Evolutionary conservation across 2,329 filamentous ascomycete genomes (phyloP).

Genomic region (Stachybotrys echinatus): DNA sequence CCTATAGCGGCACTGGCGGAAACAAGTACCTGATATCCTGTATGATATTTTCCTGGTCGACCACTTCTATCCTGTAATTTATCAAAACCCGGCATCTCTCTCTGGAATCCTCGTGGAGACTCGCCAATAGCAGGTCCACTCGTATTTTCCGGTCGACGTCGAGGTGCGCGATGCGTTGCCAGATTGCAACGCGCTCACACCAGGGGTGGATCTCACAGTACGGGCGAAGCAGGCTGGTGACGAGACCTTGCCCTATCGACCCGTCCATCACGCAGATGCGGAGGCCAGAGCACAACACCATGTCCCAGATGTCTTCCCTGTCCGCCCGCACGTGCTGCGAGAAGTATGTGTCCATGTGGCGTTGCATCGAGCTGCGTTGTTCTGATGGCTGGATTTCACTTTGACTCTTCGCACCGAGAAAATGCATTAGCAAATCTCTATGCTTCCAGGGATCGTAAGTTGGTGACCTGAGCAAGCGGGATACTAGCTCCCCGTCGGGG

Average conservation of each 20-base stretch:
- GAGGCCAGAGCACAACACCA: neutral
- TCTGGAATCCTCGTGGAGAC: too few relatives aligned
- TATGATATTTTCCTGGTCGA: too few relatives aligned
- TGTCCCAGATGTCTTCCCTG: neutral
- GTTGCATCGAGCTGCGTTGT: neutral
- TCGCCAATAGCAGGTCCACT: too few relatives aligned
- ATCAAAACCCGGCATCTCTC: too few relatives aligned
- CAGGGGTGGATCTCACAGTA: too few relatives aligned
- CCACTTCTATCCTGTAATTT: too few relatives aligned
- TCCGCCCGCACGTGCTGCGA: neutral
- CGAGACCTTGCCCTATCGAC: neutral
- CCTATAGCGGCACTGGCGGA: too few relatives aligned
- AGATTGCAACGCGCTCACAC: too few relatives aligned
- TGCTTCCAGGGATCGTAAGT: neutral
- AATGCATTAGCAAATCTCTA: neutral
- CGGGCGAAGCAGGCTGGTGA: neutral
- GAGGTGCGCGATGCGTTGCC: too few relatives aligned
- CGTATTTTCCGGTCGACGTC: too few relatives aligned
- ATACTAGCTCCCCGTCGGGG: neutral
- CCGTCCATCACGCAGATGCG: neutral
- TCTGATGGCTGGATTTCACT: neutral
- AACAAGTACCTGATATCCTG: too few relatives aligned
- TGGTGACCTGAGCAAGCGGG: neutral
- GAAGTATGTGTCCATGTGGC: neutral
- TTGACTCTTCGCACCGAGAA: neutral